Base-by-base conservation (phyloP, 345 rosid genomes). In the Firmiana major region DNA sequence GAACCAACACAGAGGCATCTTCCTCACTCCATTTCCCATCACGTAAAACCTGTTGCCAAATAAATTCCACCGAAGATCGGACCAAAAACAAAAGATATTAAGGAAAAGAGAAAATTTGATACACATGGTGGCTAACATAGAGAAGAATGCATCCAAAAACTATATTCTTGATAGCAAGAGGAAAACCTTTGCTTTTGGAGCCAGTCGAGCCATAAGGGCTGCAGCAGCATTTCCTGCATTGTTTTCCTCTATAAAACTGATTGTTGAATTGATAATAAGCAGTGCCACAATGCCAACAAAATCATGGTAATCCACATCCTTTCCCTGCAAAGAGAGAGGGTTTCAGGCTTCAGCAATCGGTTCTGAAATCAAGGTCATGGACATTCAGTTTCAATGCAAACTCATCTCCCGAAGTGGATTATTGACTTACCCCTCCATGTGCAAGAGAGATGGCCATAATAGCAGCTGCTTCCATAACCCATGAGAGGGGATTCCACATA, bases 211-310 rank as follows among this genome's bases (percentile, higher is more conserved):
- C 99, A 93, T 93, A 28, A 95, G 97, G 5, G 97, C 87, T 7
- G 91, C 86, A 72, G 97, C 97, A 63, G 97, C 98, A 82, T 93
- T 88, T 26, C 97, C 98, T 59, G 98, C 98, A 75, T 93, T 95
- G 84, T 93, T 93, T 82, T 95, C 98, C 88, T 93, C 99, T 49
- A 95, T 84, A 69, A 93, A 95, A 81, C 98, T 95, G 81, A 93
- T 92, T 16, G 98, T 92, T 59, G 97, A 93, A 69, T 95, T 95
- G 84, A 95, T 90, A 48, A 95, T 10, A 74, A 95, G 85, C 58
- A 95, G 85, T 74, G 91, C 89, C 46, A 95, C 12, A 31, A 95
- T 95, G 48, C 98, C 99, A 57, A 91, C 87, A 78, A 92, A 92
- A 78, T 92, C 99, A 82, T 95, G 93, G 97, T 97, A 95, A 85